These are phyloP conservation scores for Priceomyces haplophilus DNA, from an alignment of 805 yeast genomes.

Conservation along the genomic window DNA sequence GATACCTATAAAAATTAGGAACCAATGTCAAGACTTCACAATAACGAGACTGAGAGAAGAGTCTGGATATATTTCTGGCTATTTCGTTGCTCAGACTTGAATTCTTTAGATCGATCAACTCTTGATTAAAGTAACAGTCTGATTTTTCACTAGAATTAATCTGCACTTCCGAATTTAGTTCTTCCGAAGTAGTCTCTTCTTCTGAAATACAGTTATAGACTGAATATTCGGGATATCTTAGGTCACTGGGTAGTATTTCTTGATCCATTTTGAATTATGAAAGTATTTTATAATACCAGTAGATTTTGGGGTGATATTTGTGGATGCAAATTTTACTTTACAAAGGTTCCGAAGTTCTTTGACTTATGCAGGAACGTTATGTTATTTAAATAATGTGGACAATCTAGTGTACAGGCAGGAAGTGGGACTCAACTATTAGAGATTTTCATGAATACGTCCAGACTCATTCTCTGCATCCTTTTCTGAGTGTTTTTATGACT, in stretches of 20 bases:
- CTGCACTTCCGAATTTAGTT: neutral
- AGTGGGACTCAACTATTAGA: conserved; percentile 9
- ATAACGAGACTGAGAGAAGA: conserved; percentile 12
- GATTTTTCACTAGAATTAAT: neutral
- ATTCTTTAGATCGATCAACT: neutral
- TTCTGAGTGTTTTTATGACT: conserved; percentile 24
- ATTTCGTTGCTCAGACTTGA: neutral
- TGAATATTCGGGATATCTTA: neutral
- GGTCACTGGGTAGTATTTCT: neutral
- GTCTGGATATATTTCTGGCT: conserved; percentile 3
- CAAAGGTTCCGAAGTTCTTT: neutral
- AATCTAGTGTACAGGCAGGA: neutral
- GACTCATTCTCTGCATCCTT: conserved; percentile 14
- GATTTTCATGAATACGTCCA: conserved; percentile 13
- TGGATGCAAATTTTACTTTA: conserved; percentile 1
- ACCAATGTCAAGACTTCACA: conserved; percentile 16
- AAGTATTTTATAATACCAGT: no score
- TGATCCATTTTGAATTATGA: neutral
- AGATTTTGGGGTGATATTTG: neutral
- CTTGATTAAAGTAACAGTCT: neutral
- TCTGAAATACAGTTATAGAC: neutral
- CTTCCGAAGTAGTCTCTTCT: neutral
- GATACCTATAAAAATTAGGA: conserved; percentile 8
- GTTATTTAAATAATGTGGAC: neutral
- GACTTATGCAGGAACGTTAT: neutral